These are phyloP conservation scores for Hyphodiscus sp. DNA, from an alignment of 2,329 filamentous ascomycete genomes.

Conservation along the genomic window DNA sequence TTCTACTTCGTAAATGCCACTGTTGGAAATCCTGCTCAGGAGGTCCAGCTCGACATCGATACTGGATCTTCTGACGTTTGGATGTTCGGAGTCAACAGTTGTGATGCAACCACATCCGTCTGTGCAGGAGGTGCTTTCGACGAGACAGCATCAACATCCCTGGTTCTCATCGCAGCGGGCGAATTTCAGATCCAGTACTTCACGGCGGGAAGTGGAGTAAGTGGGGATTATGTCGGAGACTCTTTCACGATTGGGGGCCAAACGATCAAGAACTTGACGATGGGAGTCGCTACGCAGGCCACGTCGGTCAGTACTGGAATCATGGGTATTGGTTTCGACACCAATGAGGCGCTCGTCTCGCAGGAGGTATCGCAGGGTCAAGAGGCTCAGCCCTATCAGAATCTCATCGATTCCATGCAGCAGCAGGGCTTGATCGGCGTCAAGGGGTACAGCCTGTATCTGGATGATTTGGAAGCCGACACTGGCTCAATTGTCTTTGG, in stretches of 20 bases:
- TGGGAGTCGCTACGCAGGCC: neutral
- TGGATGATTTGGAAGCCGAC: conserved; percentile 19
- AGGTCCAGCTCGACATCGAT: conserved; percentile 47
- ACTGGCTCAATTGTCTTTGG: conserved; percentile 32
- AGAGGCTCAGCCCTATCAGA: conserved; percentile 2
- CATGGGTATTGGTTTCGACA: conserved; percentile 45
- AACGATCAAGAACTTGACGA: conserved; percentile 30
- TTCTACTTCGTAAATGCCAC: conserved; percentile 46
- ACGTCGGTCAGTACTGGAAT: neutral
- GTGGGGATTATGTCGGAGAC: conserved; percentile 49
- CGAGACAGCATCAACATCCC: conserved; percentile 40
- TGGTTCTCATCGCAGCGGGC: conserved; percentile 32
- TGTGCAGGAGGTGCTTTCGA: conserved; percentile 27
- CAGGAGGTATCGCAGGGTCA: no score
- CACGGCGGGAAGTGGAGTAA: conserved; percentile 45
- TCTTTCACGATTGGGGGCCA: conserved; percentile 42
- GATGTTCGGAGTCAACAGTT: conserved; percentile 36
- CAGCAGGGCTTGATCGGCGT: conserved; percentile 35
- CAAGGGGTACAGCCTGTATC: conserved; percentile 28
- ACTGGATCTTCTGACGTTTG: conserved; percentile 57
- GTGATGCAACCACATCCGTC: neutral
- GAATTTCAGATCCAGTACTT: conserved; percentile 48
- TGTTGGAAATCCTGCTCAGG: conserved; percentile 50
- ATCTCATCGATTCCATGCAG: conserved; percentile 21
- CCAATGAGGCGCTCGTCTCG: conserved; percentile 32